Percentiles rank a stretch among this genome's conserved stretches.
phyloP scores from a whole-genome alignment of 2,329 filamentous ascomycete genomes.

The Dactylonectria macrodidyma region DNA sequence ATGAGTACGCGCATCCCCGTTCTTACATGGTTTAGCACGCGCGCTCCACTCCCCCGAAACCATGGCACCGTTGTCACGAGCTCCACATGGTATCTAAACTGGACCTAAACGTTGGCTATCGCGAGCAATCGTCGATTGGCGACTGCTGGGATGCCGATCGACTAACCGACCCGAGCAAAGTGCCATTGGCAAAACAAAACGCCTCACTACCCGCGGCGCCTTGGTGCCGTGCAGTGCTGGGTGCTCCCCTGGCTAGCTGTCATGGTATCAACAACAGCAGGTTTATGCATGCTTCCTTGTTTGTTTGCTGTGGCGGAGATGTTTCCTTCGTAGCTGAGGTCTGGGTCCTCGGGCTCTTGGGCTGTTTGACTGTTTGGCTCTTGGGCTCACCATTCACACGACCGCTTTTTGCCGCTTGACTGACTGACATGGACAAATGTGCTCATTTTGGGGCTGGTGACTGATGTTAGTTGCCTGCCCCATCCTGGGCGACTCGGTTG shows the following conservation, averaged over 20 bases:
- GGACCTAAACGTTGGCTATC: constrained; percentile 32
- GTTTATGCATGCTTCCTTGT: constrained; percentile 33
- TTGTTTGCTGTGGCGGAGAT: constrained; percentile 36
- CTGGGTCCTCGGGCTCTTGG: constrained; percentile 24
- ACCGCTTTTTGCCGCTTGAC: constrained; percentile 3
- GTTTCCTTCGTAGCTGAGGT: constrained; percentile 33
- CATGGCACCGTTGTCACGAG: constrained; percentile 29
- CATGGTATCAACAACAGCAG: constrained; percentile 31
- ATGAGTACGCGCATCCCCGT: constrained; percentile 33
- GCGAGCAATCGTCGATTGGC: constrained; percentile 47
- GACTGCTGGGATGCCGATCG: constrained; percentile 40
- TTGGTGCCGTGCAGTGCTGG: constrained; percentile 30
- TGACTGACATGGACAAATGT: neutral
- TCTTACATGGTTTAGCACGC: constrained; percentile 35
- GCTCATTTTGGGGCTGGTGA: constrained; percentile 23
- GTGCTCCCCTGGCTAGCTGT: constrained; percentile 24
- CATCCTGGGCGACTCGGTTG: constrained; percentile 26
- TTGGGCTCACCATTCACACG: constrained; percentile 6
- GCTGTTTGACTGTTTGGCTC: neutral
- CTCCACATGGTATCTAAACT: constrained; percentile 11
- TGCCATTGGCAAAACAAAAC: constrained; percentile 35
- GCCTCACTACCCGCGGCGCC: constrained; percentile 26
- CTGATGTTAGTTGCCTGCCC: constrained; percentile 21
- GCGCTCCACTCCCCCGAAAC: constrained; percentile 41
- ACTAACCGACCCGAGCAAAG: constrained; percentile 41